These are phyloP conservation scores for Termitomyces sp. DNA, from an alignment of 768 basidiomycete species.

Conservation along the genomic window DNA sequence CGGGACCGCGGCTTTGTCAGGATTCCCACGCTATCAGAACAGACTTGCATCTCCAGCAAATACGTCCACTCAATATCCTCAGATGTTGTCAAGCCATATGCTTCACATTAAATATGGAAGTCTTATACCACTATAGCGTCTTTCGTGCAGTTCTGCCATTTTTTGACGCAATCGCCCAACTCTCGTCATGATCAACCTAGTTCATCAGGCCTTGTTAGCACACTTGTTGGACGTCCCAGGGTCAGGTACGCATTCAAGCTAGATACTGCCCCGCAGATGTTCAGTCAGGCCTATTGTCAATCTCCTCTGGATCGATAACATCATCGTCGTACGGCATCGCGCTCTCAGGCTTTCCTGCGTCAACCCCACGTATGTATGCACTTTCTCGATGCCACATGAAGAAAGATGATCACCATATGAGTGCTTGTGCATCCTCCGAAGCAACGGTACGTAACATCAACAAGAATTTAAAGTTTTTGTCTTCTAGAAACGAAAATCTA, in stretches of 20 bases:
- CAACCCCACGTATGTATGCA: neutral
- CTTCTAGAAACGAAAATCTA: neutral
- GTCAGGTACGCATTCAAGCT: neutral
- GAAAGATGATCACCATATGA: neutral
- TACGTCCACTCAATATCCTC: too few species aligned
- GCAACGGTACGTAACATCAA: neutral
- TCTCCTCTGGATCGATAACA: neutral
- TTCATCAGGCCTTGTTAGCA: neutral
- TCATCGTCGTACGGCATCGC: neutral
- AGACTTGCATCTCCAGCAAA: too few species aligned
- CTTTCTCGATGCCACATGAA: neutral
- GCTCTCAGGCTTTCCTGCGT: neutral
- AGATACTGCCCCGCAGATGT: neutral
- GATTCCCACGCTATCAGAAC: neutral
- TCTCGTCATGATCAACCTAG: neutral
- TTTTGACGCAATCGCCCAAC: neutral
- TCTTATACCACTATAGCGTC: too few species aligned
- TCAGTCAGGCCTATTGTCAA: neutral
- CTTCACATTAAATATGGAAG: neutral
- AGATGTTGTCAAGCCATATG: neutral
- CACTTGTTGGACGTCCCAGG: neutral
- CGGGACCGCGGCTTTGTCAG: neutral
- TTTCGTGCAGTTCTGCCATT: neutral
- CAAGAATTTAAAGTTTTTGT: neutral
- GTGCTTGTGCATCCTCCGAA: neutral